These are phyloP conservation scores for Tricholoma bakamatsutake DNA, from an alignment of 768 basidiomycete genomes.

Conservation along the genomic window DNA sequence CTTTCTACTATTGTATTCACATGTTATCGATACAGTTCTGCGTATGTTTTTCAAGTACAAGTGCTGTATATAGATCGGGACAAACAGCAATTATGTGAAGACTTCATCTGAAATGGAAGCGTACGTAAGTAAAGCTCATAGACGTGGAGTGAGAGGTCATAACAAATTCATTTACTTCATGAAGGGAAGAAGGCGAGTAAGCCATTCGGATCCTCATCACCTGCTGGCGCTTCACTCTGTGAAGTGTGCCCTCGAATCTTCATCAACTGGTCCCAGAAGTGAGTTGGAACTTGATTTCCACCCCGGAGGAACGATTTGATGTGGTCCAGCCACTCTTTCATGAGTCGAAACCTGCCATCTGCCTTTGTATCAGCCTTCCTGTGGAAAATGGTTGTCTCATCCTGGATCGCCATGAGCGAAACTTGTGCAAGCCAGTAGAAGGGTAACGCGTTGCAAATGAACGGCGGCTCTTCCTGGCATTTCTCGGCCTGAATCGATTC, in stretches of 20 bases:
- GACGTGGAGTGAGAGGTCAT: neutral
- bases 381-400: constrained; percentile 27
- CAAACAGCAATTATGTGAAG: neutral
- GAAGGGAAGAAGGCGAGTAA: constrained; percentile 19
- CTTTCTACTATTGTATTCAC: neutral
- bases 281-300: constrained; percentile 36
- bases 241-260: constrained; percentile 27
- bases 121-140: too few relatives aligned
- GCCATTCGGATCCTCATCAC: constrained; percentile 14
- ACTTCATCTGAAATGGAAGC: neutral
- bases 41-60: neutral
- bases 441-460: constrained; percentile 42
- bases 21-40: neutral
- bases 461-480: constrained; percentile 26
- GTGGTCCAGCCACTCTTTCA: constrained; percentile 47
- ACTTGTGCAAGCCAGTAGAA: constrained; percentile 63
- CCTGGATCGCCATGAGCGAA: constrained; percentile 45
- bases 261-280: constrained; percentile 45
- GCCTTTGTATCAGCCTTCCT: constrained; percentile 14
- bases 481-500: constrained; percentile 25
- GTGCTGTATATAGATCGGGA: too few relatives aligned
- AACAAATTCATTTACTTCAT: neutral
- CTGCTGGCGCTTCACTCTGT: constrained; percentile 8
- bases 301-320: constrained; percentile 40
- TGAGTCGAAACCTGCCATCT: constrained; percentile 38